Base-by-base conservation (phyloP, 495 filamentous ascomycete species). In the Astrocystis sublimbata region DNA sequence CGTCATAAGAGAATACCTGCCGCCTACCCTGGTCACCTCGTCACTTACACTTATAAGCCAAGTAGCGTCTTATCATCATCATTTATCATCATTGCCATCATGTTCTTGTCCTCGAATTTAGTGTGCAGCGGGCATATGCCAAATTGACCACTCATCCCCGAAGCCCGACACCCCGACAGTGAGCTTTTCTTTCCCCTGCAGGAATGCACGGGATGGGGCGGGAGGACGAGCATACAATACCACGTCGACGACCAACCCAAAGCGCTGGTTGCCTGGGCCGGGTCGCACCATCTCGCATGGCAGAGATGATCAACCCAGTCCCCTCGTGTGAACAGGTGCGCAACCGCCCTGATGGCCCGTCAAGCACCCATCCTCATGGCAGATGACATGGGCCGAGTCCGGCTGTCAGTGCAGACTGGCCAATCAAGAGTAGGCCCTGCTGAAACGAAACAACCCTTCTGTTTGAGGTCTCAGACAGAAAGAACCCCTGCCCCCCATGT, bases 361-460 rank as follows among this genome's bases (percentile, higher is more conserved):
- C 21, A 26, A 26, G 13, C 19, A 26, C 17, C 23, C 17, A 8
- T 21, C 40, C 46, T 26, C 46, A 49, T 23, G 46, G 41, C 24
- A 17, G 28, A 30, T 21, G 24, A 1, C 45, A 30, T 28, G 45
- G 40, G 3, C 41, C 33, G 26, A 19, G 38, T 3, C 33, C 23
- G 26, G 28, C 23, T n/a, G n/a, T n/a, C n/a, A n/a, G n/a, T n/a
- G n/a, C n/a, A n/a, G 31, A 50, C 49, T 43, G 35, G 21, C 69
- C 69, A 71, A 71, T 69, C 46, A 46, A 51, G 57, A 19, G 12
- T 33, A 40, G 57, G 38, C 4, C 35, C 35, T 59, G 64, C 62
- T 67, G 67, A 71, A 71, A 71, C 69, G 69, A 71, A 71, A 71
- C 69, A 38, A 33, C 42, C 12, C 28, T 45, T n/a, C 54, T 57